phyloP scores from a whole-genome alignment of 805 yeast genomes.

The Zygosaccharomyces gambellarensis region DNA sequence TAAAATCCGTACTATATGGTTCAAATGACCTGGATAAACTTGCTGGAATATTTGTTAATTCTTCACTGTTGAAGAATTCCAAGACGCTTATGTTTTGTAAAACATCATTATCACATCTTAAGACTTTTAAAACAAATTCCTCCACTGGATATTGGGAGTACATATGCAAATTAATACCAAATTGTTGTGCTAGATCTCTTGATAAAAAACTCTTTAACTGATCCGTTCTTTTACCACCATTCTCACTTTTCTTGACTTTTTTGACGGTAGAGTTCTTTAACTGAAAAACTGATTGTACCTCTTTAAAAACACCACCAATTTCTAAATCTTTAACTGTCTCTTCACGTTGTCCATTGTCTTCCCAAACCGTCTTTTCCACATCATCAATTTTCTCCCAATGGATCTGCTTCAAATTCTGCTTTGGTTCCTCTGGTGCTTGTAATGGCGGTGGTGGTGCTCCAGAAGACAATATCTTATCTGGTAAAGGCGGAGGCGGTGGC shows the following conservation, averaged over 20 bases:
- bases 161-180: constrained; percentile 70
- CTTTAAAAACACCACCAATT: constrained; percentile 58
- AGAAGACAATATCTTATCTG: constrained; percentile 31
- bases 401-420: constrained; percentile 63
- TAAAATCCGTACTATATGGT: constrained; percentile 57
- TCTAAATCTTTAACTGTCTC: constrained; percentile 47
- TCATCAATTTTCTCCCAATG: constrained; percentile 76
- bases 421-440: constrained; percentile 38
- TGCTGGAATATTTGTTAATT: constrained; percentile 54
- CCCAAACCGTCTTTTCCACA: constrained; percentile 63
- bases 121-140: constrained; percentile 49
- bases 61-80: constrained; percentile 68
- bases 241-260: constrained; percentile 33
- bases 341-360: constrained; percentile 34
- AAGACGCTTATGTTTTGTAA: constrained; percentile 52
- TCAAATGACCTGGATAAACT: constrained; percentile 51
- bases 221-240: constrained; percentile 23
- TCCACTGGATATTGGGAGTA: constrained; percentile 50
- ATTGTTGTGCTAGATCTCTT: constrained; percentile 71
- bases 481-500: constrained; percentile 33
- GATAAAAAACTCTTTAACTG: constrained; percentile 53
- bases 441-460: constrained; percentile 35
- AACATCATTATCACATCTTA: constrained; percentile 56
- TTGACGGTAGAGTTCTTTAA: constrained; percentile 40
- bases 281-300: constrained; percentile 53